phyloP scores from a whole-genome alignment of 768 basidiomycete genomes.

The Leucosporidium yakuticum region DNA sequence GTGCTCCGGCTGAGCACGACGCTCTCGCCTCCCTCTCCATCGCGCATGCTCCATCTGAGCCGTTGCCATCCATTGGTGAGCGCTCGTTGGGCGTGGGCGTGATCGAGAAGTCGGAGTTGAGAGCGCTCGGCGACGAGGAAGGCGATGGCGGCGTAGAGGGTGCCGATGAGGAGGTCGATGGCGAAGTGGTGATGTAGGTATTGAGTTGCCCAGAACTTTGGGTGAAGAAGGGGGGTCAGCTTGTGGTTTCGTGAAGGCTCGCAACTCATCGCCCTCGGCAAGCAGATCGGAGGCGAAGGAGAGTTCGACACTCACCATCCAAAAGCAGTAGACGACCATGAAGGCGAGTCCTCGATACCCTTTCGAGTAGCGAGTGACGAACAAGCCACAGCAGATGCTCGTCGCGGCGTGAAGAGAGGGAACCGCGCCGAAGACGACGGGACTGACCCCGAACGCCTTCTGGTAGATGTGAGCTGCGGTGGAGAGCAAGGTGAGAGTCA shows the following conservation, averaged over 20 bases:
- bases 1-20: background rate
- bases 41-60: conserved; percentile 1
- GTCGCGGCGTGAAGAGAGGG: conserved; percentile 33
- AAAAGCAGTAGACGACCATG: conserved; percentile 16
- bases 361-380: conserved; percentile 24
- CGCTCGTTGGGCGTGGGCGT: conserved; percentile 10
- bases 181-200: conserved; percentile 34
- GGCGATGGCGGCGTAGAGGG: conserved; percentile 24
- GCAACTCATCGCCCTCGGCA: no score
- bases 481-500: background rate
- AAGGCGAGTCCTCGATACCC: conserved; percentile 21
- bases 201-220: conserved; percentile 9
- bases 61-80: conserved; percentile 32
- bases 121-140: conserved; percentile 28
- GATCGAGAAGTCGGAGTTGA: conserved; percentile 27
- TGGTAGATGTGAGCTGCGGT: conserved; percentile 28
- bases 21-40: background rate
- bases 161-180: conserved; percentile 31
- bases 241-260: no score
- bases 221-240: background rate
- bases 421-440: conserved; percentile 33
- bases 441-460: conserved; percentile 25
- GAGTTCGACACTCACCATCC: conserved; percentile 7
- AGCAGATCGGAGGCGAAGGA: background rate
- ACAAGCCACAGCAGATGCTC: conserved; percentile 24